phyloP scores from a whole-genome alignment of 2,329 filamentous ascomycete species.

The Didymella arachidicola region DNA sequence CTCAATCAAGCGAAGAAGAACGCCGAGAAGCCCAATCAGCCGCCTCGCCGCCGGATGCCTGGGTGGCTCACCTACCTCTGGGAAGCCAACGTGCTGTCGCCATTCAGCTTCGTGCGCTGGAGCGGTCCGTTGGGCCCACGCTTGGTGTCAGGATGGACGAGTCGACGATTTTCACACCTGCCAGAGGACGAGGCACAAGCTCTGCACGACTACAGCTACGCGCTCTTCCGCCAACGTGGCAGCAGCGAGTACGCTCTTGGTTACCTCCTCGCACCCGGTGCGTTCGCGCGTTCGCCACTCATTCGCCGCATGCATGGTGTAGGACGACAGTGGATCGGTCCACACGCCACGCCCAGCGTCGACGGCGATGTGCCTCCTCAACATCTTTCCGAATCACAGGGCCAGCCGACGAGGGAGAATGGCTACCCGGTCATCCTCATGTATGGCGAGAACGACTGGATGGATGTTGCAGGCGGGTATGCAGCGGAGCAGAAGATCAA shows the following conservation, averaged over 20 bases:
- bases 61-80: constrained; percentile 92
- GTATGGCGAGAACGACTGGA: constrained; percentile 99
- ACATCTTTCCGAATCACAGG: neutral
- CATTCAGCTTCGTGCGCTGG: constrained; percentile 89
- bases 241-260: constrained; percentile 93
- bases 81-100: constrained; percentile 90
- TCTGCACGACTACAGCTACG: constrained; percentile 92
- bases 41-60: constrained; percentile 70
- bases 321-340: constrained; percentile 70
- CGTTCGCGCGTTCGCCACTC: constrained; percentile 85
- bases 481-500: constrained; percentile 82
- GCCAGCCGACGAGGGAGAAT: constrained; percentile 59
- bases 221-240: constrained; percentile 88
- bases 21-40: constrained; percentile 45
- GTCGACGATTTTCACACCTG: constrained; percentile 87
- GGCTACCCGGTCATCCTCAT: constrained; percentile 88
- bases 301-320: constrained; percentile 87
- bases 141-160: constrained; percentile 94
- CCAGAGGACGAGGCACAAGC: constrained; percentile 80
- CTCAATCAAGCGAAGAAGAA: constrained; percentile 55
- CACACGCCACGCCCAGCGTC: constrained; percentile 36
- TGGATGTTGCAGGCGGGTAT: constrained; percentile 88
- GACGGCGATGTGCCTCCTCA: constrained; percentile 38
- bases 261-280: constrained; percentile 91
- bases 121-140: constrained; percentile 88